These are phyloP conservation scores for Colletotrichum scovillei DNA, from an alignment of 2,329 filamentous ascomycete genomes.

Conservation along the genomic window DNA sequence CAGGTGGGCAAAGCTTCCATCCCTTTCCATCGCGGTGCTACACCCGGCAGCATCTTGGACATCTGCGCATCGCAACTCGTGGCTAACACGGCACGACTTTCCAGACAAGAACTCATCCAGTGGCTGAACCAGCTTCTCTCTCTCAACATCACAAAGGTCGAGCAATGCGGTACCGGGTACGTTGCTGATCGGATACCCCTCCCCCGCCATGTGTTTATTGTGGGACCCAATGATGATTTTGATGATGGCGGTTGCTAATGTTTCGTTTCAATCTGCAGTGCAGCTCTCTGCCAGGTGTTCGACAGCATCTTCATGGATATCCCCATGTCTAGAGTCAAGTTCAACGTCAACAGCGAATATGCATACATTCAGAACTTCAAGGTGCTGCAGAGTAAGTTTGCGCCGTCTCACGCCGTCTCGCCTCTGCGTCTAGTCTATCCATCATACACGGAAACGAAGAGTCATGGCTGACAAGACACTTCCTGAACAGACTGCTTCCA, in stretches of 20 bases:
- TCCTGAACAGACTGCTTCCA: slow-evolving; percentile 77
- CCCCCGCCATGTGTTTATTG: slow-evolving; percentile 39
- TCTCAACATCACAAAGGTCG: slow-evolving; percentile 98
- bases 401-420: neutral
- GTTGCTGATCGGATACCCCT: slow-evolving; percentile 50
- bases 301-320: slow-evolving; percentile 98
- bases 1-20: slow-evolving; percentile 54
- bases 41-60: neutral
- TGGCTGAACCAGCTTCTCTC: slow-evolving; percentile 99
- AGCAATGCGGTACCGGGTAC: slow-evolving; percentile 99
- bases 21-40: neutral
- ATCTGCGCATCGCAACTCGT: slow-evolving; percentile 10
- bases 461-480: slow-evolving; percentile 8
- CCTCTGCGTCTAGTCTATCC: neutral
- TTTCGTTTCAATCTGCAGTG: slow-evolving; percentile 63
- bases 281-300: slow-evolving; percentile 95
- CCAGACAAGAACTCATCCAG: slow-evolving; percentile 92
- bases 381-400: slow-evolving; percentile 85
- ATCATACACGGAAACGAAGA: neutral
- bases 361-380: slow-evolving; percentile 99
- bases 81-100: slow-evolving; percentile 38
- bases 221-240: slow-evolving; percentile 31
- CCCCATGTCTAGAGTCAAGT: slow-evolving; percentile 96
- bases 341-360: slow-evolving; percentile 97
- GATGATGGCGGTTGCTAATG: slow-evolving; percentile 38